Conservation (phyloP, 805 yeast genomes). For the Nakazawaea siamensis region DNA sequence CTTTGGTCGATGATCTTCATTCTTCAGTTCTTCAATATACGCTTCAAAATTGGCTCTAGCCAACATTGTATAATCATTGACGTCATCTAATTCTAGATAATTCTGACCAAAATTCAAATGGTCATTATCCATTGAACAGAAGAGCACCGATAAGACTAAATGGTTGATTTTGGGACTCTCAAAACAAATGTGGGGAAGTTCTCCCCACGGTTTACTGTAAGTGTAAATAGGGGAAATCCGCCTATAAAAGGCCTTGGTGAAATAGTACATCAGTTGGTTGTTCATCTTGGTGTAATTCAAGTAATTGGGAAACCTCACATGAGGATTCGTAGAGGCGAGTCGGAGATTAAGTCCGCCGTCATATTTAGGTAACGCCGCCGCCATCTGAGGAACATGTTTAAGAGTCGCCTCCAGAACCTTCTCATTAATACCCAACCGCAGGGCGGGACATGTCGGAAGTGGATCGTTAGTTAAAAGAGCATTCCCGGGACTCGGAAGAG, state of each 20-base stretch:
- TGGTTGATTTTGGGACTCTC: neutral
- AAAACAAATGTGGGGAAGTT: constrained; percentile 1
- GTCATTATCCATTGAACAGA: constrained; percentile 2
- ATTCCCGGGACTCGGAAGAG: too few relatives aligned
- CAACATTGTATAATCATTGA: constrained; percentile 1
- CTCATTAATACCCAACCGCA: too few relatives aligned
- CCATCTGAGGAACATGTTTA: too few relatives aligned
- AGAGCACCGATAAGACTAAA: neutral
- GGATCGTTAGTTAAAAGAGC: too few relatives aligned
- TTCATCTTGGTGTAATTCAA: constrained; percentile 1
- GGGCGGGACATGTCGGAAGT: too few relatives aligned
- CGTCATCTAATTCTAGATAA: neutral
- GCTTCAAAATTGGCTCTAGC: constrained; percentile 1
- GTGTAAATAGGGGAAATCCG: neutral
- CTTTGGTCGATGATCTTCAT: neutral
- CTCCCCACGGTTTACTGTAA: constrained; percentile 1
- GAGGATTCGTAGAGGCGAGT: too few relatives aligned
- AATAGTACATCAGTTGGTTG: constrained; percentile 5
- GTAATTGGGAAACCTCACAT: constrained; percentile 1
- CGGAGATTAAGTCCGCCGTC: too few relatives aligned
- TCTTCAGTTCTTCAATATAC: neutral
- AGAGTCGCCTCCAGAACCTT: too few relatives aligned
- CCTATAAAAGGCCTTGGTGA: constrained; percentile 1
- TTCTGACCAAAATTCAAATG: neutral
- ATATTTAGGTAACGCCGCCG: too few relatives aligned